Conservation (phyloP, 805 yeast species). For the Komagataella mondaviorum region DNA sequence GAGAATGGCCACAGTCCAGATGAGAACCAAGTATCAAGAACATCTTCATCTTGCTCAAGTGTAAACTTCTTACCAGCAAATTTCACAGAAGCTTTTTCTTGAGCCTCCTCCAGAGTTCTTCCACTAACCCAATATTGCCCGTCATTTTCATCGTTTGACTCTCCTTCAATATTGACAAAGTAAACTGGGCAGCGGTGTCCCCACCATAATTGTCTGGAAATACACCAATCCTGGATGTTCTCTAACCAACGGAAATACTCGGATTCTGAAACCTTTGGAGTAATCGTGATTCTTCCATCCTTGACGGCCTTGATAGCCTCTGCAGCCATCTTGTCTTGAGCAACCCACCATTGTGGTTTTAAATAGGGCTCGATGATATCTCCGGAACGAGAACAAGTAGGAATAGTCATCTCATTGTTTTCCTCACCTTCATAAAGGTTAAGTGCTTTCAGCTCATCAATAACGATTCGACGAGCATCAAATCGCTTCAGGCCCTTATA, state of each 20-base stretch:
- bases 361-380: constrained; percentile 92
- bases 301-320: constrained; percentile 79
- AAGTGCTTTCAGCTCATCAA: constrained; percentile 61
- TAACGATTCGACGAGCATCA: constrained; percentile 80
- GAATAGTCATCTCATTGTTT: constrained; percentile 94
- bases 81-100: constrained; percentile 59
- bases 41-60: constrained; percentile 94
- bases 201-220: constrained; percentile 85
- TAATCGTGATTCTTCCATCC: constrained; percentile 65
- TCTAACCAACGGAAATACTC: constrained; percentile 95
- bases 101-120: constrained; percentile 70
- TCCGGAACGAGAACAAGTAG: constrained; percentile 91
- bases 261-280: constrained; percentile 81
- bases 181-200: constrained; percentile 98
- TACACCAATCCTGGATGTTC: constrained; percentile 98
- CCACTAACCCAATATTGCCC: constrained; percentile 88
- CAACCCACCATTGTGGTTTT: constrained; percentile 99
- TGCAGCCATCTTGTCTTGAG: constrained; percentile 78
- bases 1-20: constrained; percentile 97
- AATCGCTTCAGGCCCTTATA: constrained; percentile 88
- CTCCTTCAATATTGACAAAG: constrained; percentile 71
- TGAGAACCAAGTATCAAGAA: constrained; percentile 97
- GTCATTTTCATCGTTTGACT: constrained; percentile 45
- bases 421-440: constrained; percentile 74
- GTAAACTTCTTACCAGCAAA: constrained; percentile 61